These are phyloP conservation scores for Metschnikowia aberdeeniae DNA, from an alignment of 805 yeast species.

Conservation along the genomic window DNA sequence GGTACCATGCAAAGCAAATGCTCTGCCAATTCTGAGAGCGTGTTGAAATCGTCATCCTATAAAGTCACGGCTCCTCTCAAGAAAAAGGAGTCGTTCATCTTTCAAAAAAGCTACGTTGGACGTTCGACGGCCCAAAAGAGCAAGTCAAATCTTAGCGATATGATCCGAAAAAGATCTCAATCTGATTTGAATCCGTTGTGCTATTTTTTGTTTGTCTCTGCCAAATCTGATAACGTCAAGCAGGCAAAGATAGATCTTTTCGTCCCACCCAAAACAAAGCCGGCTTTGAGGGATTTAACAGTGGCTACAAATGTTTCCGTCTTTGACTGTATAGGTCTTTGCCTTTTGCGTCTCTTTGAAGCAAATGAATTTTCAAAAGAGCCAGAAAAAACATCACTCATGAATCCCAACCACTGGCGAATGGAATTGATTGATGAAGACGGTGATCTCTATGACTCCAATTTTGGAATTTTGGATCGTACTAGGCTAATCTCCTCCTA, in stretches of 20 bases:
- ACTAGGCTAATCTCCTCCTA: conserved; percentile 61
- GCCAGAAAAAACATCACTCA: conserved; percentile 16
- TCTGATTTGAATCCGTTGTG: conserved; percentile 42
- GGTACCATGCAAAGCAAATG: conserved; percentile 1
- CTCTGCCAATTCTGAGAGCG: neutral
- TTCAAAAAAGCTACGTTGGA: conserved; percentile 12
- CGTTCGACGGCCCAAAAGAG: conserved; percentile 5
- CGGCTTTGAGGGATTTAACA: conserved; percentile 22
- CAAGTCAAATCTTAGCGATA: conserved; percentile 26
- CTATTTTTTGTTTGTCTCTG: conserved; percentile 38
- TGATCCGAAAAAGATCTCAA: conserved; percentile 37
- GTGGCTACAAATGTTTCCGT: conserved; percentile 28
- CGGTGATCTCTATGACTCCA: conserved; percentile 84
- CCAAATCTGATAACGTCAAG: conserved; percentile 16
- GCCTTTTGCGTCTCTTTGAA: conserved; percentile 29
- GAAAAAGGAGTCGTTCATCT: conserved; percentile 9
- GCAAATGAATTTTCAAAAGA: conserved; percentile 16
- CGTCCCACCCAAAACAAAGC: conserved; percentile 30
- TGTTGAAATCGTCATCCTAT: neutral
- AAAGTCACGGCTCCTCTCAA: conserved; percentile 5
- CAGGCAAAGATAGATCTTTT: conserved; percentile 24
- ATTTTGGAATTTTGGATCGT: conserved; percentile 79
- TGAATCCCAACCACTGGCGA: conserved; percentile 69
- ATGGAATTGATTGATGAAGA: conserved; percentile 87
- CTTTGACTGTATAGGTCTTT: conserved; percentile 39